These are phyloP conservation scores for Hypoxylon lienhwacheense DNA, from an alignment of 495 filamentous ascomycete species.

Conservation along the genomic window DNA sequence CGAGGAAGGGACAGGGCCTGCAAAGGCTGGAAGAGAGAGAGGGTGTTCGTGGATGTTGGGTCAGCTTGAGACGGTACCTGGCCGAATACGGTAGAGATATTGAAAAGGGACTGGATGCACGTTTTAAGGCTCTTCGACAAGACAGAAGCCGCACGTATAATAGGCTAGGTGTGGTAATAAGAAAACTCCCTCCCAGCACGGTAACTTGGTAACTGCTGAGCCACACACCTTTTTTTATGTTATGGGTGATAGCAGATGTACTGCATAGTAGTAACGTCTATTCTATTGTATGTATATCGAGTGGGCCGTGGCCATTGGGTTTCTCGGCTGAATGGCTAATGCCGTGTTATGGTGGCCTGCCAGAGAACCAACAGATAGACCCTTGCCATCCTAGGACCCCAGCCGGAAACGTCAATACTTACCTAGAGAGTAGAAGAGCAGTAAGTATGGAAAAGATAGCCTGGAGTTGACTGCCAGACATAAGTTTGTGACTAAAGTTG, in stretches of 20 bases:
- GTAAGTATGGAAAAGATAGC: constrained; percentile 32
- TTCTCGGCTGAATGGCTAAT: constrained; percentile 60
- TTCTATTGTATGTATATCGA: too few relatives aligned
- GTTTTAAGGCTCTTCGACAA: constrained; percentile 45
- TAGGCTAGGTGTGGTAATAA: constrained; percentile 45
- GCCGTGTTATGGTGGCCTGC: constrained; percentile 50
- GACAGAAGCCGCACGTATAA: constrained; percentile 47
- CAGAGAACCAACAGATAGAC: constrained; percentile 49
- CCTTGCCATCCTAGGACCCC: constrained; percentile 43
- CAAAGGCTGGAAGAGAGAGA: constrained; percentile 40
- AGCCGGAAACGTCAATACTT: constrained; percentile 39
- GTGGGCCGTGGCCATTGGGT: constrained; percentile 45
- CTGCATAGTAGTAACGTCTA: constrained; percentile 46
- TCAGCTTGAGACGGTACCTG: constrained; percentile 40
- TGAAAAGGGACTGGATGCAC: constrained; percentile 41
- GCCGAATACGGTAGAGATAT: constrained; percentile 42
- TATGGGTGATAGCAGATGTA: constrained; percentile 41
- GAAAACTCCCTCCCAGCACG: constrained; percentile 32
- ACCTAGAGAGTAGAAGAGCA: too few relatives aligned
- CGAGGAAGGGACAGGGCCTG: constrained; percentile 49
- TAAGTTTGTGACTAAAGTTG: constrained; percentile 14
- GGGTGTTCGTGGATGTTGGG: constrained; percentile 40
- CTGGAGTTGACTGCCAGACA: constrained; percentile 27
- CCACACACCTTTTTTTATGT: constrained; percentile 50
- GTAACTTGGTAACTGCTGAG: constrained; percentile 50